Evolutionary conservation across 306 rosid genomes (phyloP).

Genomic region (Ormosia semicastrata): DNA sequence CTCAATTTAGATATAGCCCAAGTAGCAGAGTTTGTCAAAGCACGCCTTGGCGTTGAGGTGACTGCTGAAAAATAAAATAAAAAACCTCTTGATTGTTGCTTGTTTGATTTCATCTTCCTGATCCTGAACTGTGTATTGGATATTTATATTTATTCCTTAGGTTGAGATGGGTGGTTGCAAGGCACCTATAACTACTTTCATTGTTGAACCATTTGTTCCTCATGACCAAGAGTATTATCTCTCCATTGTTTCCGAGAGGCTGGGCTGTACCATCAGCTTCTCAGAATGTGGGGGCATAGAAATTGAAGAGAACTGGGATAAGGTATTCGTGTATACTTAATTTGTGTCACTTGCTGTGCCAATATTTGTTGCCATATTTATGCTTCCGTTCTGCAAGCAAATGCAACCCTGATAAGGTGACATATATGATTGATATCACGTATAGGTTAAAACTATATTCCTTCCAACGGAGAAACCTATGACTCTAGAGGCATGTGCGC

Average conservation of each 20-base stretch:
- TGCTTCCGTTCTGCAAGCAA: neutral
- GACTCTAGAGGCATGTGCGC: slow-evolving; percentile 71
- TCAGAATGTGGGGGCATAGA: slow-evolving; percentile 87
- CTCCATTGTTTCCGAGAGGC: slow-evolving; percentile 79
- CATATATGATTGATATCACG: neutral
- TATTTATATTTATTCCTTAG: slow-evolving; percentile 19
- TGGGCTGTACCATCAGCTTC: slow-evolving; percentile 73
- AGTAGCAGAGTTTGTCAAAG: slow-evolving; percentile 72
- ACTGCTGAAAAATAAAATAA: neutral
- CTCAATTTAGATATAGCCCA: slow-evolving; percentile 72
- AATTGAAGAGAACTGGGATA: slow-evolving; percentile 89
- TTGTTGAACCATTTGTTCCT: slow-evolving; percentile 87
- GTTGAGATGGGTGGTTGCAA: slow-evolving; percentile 93
- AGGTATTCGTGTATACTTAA: slow-evolving; percentile 37
- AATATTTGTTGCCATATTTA: neutral
- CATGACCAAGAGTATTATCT: slow-evolving; percentile 82
- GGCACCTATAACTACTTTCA: slow-evolving; percentile 82
- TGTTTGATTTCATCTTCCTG: slow-evolving; percentile 19
- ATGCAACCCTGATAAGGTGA: neutral
- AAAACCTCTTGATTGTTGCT: neutral
- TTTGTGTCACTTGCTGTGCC: neutral
- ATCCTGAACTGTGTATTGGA: slow-evolving; percentile 2
- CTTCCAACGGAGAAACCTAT: slow-evolving; percentile 68
- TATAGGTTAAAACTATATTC: slow-evolving; percentile 70
- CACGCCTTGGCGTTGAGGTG: slow-evolving; percentile 75